A percentile compares a stretch with the other conserved stretches of the same genome.
phyloP scores from a whole-genome alignment of 2,329 filamentous ascomycete species.

The Epicoccum sorghinum region DNA sequence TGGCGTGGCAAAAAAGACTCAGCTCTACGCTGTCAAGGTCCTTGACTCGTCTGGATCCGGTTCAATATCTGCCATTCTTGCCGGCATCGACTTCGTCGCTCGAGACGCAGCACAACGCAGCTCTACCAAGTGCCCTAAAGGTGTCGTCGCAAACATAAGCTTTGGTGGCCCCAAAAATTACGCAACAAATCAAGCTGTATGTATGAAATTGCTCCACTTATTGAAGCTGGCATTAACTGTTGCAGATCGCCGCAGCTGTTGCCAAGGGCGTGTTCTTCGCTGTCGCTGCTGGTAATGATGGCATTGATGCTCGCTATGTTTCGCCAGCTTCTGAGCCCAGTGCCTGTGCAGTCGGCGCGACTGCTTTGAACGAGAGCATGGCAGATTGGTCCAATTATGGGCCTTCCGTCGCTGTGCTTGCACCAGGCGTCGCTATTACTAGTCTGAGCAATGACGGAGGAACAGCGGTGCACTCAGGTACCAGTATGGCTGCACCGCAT shows the following conservation, averaged over 20 bases:
- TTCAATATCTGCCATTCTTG: conserved; percentile 30
- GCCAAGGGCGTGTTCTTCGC: conserved; percentile 45
- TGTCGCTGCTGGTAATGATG: conserved; percentile 48
- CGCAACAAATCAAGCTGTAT: conserved; percentile 35
- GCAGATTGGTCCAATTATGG: conserved; percentile 48
- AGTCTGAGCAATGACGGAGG: conserved; percentile 54
- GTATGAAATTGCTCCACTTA: not conserved
- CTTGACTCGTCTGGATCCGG: conserved; percentile 37
- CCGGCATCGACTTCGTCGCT: conserved; percentile 34
- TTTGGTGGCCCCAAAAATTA: conserved; percentile 37
- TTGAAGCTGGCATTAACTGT: not conserved
- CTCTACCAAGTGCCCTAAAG: conserved; percentile 31
- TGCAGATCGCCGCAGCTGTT: conserved; percentile 39
- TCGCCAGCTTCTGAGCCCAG: conserved; percentile 44
- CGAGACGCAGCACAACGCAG: conserved; percentile 19
- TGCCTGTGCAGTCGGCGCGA: conserved; percentile 49
- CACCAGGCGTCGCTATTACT: conserved; percentile 47
- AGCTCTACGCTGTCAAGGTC: conserved; percentile 46
- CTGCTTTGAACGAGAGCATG: conserved; percentile 35
- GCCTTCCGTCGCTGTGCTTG: conserved; percentile 44
- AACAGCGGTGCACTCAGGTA: conserved; percentile 60
- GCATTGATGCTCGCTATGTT: conserved; percentile 28
- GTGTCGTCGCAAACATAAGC: conserved; percentile 42
- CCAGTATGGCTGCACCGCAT: conserved; percentile 72
- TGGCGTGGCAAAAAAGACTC: conserved; percentile 45